Conservation (phyloP, 192 early-diverging fungal species). For the Neocallimastix lanati region DNA sequence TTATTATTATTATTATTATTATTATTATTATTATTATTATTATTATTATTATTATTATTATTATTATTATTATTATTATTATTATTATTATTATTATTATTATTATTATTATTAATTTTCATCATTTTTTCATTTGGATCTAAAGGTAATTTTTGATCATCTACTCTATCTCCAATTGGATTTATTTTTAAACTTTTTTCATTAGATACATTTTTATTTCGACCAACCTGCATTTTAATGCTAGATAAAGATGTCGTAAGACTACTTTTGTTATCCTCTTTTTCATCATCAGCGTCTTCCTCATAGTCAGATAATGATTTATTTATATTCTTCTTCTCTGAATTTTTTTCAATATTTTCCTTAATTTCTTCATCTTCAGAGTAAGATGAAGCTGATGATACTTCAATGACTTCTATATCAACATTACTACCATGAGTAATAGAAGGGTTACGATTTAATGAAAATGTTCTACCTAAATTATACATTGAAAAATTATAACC, state of each 20-base stretch:
- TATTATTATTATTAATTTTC: neutral
- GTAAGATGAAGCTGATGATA: neutral
- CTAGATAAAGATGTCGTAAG: no score
- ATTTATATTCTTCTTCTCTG: neutral
- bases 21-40: no score
- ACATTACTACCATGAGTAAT: neutral
- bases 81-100: no score
- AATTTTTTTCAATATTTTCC: neutral
- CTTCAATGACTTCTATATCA: neutral
- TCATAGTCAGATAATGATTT: neutral
- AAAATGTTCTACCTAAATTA: neutral
- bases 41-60: no score
- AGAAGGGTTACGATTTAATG: neutral
- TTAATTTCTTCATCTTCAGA: neutral
- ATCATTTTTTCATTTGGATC: neutral
- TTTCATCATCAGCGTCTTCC: neutral
- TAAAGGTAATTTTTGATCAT: neutral
- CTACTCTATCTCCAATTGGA: neutral
- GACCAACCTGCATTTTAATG: neutral
- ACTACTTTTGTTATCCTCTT: neutral
- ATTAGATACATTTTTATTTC: no score
- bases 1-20: no score
- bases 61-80: no score
- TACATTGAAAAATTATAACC: no score
- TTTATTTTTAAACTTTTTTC: neutral